A percentile compares a stretch with the other conserved stretches of the same genome.
phyloP scores from a whole-genome alignment of 257 asterid genomes.

The Solanum chmielewskii region DNA sequence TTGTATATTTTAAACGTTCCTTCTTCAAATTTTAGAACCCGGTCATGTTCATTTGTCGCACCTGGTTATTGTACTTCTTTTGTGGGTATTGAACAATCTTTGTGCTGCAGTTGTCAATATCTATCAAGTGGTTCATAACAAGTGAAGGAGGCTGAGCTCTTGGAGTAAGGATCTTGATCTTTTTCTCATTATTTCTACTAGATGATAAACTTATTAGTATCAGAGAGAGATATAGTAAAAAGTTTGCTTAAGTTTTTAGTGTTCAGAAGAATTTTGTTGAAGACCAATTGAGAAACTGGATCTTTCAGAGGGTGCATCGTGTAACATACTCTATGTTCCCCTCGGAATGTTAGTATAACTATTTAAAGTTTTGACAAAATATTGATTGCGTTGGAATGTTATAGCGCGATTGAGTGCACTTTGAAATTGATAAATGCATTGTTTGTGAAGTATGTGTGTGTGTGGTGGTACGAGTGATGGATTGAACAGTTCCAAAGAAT shows the following conservation, averaged over 20 bases:
- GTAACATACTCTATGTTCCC: neutral
- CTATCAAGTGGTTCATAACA: slow-evolving; percentile 13
- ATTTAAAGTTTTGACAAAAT: neutral
- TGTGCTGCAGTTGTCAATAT: slow-evolving; percentile 18
- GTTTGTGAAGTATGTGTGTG: neutral
- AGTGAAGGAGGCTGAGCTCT: slow-evolving; percentile 11
- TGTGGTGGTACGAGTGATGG: neutral
- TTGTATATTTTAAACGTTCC: neutral
- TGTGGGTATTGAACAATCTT: neutral
- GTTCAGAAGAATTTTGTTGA: neutral
- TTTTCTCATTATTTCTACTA: neutral
- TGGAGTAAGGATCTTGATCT: slow-evolving; percentile 26
- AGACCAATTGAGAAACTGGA: neutral
- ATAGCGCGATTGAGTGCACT: neutral
- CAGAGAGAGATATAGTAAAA: neutral
- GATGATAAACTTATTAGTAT: neutral
- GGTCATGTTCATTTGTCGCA: neutral
- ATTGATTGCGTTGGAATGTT: neutral
- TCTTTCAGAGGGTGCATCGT: neutral
- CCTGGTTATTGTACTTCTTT: neutral
- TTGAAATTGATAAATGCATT: neutral
- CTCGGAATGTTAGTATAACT: neutral
- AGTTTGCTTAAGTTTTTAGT: neutral
- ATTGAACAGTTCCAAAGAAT: neutral
- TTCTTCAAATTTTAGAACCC: neutral